phyloP scores from a whole-genome alignment of 257 asterid genomes.

The Ballota nigra region DNA sequence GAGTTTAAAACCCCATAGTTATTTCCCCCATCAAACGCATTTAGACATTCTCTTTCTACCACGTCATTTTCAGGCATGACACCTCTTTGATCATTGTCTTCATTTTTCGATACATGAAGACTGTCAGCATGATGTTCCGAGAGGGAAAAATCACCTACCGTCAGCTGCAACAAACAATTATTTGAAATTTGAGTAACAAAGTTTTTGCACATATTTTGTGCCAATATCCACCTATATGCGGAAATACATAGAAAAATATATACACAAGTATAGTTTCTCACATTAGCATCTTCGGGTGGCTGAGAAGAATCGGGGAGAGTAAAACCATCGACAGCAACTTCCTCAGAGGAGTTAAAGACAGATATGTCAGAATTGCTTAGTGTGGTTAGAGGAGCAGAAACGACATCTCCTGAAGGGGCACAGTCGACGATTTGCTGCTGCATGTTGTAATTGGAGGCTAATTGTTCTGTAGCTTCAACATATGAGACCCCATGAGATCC shows the following conservation, averaged over 20 bases:
- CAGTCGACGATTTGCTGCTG: slow-evolving; percentile 31
- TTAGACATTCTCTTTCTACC: slow-evolving; percentile 28
- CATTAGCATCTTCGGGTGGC: slow-evolving; percentile 24
- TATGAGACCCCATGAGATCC: slow-evolving; percentile 32
- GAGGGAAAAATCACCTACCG: slow-evolving; percentile 24
- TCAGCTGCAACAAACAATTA: slow-evolving; percentile 44
- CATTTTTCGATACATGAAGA: slow-evolving; percentile 26
- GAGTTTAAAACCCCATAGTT: slow-evolving; percentile 31
- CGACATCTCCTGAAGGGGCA: slow-evolving; percentile 30
- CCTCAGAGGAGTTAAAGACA: slow-evolving; percentile 36
- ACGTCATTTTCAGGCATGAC: slow-evolving; percentile 27
- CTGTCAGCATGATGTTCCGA: slow-evolving; percentile 28
- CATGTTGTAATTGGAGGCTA: slow-evolving; percentile 20
- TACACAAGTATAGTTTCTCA: slow-evolving; percentile 22
- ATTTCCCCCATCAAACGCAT: slow-evolving; percentile 21
- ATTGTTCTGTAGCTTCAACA: slow-evolving; percentile 30
- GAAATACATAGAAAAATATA: slow-evolving; percentile 6
- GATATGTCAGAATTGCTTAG: slow-evolving; percentile 32
- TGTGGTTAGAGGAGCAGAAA: background rate
- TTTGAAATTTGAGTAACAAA: slow-evolving; percentile 1
- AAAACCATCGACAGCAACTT: slow-evolving; percentile 34
- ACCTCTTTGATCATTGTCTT: slow-evolving; percentile 25
- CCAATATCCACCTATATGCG: background rate
- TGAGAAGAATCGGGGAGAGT: slow-evolving; percentile 25
- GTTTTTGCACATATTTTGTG: background rate